A percentile compares a stretch with the other conserved stretches of the same genome.
Evolutionary conservation across 306 rosid species (phyloP).

Genomic region (Spatholobus suberectus): DNA sequence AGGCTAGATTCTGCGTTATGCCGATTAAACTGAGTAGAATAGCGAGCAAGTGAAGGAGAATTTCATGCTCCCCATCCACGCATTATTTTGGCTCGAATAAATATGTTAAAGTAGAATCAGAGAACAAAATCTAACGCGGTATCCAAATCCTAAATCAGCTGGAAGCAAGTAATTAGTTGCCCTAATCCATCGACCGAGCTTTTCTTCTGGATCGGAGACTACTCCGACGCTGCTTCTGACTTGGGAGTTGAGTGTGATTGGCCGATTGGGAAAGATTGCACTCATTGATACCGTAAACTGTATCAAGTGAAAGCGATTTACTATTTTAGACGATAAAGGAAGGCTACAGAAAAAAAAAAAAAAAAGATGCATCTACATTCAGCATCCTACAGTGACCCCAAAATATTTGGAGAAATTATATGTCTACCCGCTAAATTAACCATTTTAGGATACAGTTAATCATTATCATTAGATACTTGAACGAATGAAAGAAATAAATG

Average conservation of each 20-base stretch:
- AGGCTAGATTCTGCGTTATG: neutral
- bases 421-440: too few species aligned
- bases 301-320: neutral
- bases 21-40: neutral
- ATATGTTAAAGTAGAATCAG: neutral
- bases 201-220: conserved; percentile 5
- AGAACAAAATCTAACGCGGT: neutral
- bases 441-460: too few species aligned
- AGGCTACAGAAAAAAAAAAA: too few species aligned
- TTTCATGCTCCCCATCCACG: neutral
- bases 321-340: neutral
- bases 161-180: conserved; percentile 37
- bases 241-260: neutral
- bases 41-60: neutral
- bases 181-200: conserved; percentile 48
- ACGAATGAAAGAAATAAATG: too few species aligned
- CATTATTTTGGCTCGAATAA: neutral
- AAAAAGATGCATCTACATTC: too few species aligned
- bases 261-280: neutral
- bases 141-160: neutral
- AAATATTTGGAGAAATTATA: too few species aligned
- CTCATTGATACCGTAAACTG: neutral
- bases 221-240: neutral
- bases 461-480: too few species aligned
- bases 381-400: too few species aligned